Base-by-base conservation (phyloP, 2,329 filamentous ascomycete species). In the Diplocarpon rosae region DNA sequence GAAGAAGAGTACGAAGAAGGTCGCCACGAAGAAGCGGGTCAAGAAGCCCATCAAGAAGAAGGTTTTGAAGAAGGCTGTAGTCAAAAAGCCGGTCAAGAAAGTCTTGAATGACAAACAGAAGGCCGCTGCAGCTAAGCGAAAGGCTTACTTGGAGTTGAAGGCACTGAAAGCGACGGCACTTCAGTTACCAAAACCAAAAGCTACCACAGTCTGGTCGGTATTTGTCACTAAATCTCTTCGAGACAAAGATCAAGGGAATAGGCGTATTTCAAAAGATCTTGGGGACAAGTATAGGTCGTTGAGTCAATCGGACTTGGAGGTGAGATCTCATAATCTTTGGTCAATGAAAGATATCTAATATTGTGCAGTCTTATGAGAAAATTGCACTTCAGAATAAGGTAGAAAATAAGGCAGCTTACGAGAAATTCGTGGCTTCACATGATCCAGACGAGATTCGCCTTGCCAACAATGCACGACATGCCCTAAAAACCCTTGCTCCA, bases 381-480 rank as follows among this genome's bases (percentile, higher is more conserved):
- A 52, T 69, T 14, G 72, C 70, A 40, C 67, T 66, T 44, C 56
- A 70, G 47, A 69, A 67, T 52, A 68, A 59, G 15, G 65, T 63
- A 33, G 61, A 64, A 12, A 70, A 69, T 39, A 52, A 59, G 15
- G 62, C 63, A 15, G 65, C 63, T 12, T 72, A 70, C 56, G 63
- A 71, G 27, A 57, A 66, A 47, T 84, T 75, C 75, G 59, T 83
- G 15, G 59, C 69, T 28, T 63, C 60, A 2, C 62, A 78, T 56
- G 74, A 73, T 1, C 70, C 75, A 9, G 64, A 73, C 5, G 59
- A 80, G 56, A 81, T 84, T 53, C 65, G 64, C 37, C 47, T 66
- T 2, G 79, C 80, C 45, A 84, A 84, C 59, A 56, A 52, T 10
- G 80, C 80, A 10, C 74, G 80, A 31, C 47, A 32, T 24, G 32